Evolutionary conservation across 352 stramenopile species (phyloP), one percentile per base, ranked within the genome.

Genomic region (Pythium dissimile): DNA sequence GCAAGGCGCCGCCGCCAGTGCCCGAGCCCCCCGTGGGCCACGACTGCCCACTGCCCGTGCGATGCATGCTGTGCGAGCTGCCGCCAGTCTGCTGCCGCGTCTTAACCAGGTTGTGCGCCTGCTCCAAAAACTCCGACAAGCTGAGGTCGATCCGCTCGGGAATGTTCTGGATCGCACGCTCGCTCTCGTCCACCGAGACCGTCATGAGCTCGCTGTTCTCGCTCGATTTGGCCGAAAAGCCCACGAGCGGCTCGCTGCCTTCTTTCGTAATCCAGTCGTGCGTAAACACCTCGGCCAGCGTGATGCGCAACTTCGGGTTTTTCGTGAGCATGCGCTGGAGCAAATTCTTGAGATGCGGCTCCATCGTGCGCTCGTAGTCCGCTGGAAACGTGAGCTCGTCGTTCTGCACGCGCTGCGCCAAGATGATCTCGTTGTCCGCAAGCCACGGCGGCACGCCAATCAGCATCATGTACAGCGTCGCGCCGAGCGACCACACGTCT

Each of bases 231-330:
- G 48, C 72, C 11, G 67, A 71, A 13, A 81, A 32, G 20, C 71
- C 64, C 8, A 46, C 47, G 28, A 94, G 73, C 12, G 86, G 84
- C n/a, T 97, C 86, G 20, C 84, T 94, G 15, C 90, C 90, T 69
- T 97, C 90, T n/a, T 95, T 91, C 9, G 90, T 97, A 51, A 90
- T 86, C 90, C 90, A 97, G 49, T 97, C 90, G 62, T 97, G 90
- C 16, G 73, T 83, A 60, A 97, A 96, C 39, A 88, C 88, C 16
- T 94, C 83, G 16, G 74, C 77, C 6, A 97, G 53, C 15, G 78
- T 75, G 45, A 94, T 89, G 16, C 90, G 79, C n/a, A 88, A 62
- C 1, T 74, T 72, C 23, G 88, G 87, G 51, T 96, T 81, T 48
- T 97, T 96, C 0, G 85, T 93, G 10, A 97, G 73, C 86, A 97